phyloP scores from a whole-genome alignment of 139 green algal species.

The Nannochloris sp. region DNA sequence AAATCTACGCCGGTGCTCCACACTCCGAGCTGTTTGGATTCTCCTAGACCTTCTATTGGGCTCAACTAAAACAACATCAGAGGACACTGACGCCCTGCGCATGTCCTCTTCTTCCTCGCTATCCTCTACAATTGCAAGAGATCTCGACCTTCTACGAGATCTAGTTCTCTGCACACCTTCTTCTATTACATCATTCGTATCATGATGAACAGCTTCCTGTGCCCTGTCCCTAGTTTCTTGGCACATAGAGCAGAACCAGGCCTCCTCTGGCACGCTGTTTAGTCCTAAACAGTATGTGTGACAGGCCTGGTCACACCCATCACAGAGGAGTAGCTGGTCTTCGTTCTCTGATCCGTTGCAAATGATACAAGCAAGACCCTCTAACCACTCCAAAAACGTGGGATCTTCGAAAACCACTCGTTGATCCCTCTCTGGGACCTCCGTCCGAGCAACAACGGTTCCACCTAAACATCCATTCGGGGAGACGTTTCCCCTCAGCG shows the following conservation, averaged over 20 bases:
- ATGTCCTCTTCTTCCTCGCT: too few species aligned
- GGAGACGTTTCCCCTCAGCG: not conserved
- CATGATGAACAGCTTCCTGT: not conserved
- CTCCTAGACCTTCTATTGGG: too few species aligned
- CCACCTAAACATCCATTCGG: slow-evolving; percentile 9
- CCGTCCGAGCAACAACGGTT: slow-evolving; percentile 10
- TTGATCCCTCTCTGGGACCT: slow-evolving; percentile 35
- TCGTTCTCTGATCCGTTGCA: slow-evolving; percentile 48
- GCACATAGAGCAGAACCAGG: slow-evolving; percentile 50
- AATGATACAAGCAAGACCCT: slow-evolving; percentile 25
- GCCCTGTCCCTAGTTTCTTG: not conserved
- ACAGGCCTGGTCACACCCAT: slow-evolving; percentile 58
- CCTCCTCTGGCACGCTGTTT: slow-evolving; percentile 37
- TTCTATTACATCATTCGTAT: too few species aligned
- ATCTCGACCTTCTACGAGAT: too few species aligned
- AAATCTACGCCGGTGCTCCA: too few species aligned
- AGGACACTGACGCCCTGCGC: too few species aligned
- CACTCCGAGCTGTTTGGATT: too few species aligned
- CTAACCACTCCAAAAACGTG: slow-evolving; percentile 23
- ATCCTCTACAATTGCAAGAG: too few species aligned
- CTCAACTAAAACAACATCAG: too few species aligned
- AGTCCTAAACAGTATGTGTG: slow-evolving; percentile 62
- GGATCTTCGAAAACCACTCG: slow-evolving; percentile 32
- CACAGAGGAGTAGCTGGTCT: slow-evolving; percentile 53
- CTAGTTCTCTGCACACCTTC: too few species aligned